Evolutionary conservation across 2,329 filamentous ascomycete species (phyloP).

Genomic region (Cylindrodendrum hubeiense): DNA sequence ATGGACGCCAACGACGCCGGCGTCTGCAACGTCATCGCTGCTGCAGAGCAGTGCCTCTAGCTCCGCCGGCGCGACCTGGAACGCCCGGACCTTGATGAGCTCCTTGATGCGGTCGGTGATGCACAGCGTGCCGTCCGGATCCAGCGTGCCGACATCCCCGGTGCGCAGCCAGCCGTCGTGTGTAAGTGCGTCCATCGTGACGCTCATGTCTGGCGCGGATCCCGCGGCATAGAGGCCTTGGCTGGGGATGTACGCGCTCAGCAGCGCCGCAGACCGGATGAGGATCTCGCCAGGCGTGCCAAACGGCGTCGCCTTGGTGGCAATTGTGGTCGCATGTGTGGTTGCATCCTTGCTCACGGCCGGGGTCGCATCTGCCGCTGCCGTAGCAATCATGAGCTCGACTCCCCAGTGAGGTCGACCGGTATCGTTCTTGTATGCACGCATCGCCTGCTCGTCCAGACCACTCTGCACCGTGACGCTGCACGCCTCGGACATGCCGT

Average conservation of each 20-base stretch:
- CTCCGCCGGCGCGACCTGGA: slow-evolving; percentile 70
- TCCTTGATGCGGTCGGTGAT: slow-evolving; percentile 82
- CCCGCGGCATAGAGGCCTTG: slow-evolving; percentile 50
- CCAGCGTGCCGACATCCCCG: slow-evolving; percentile 75
- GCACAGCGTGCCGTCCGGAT: slow-evolving; percentile 67
- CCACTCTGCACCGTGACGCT: slow-evolving; percentile 73
- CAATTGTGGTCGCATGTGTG: slow-evolving; percentile 45
- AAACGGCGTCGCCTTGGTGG: slow-evolving; percentile 53
- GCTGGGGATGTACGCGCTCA: slow-evolving; percentile 77
- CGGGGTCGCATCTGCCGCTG: slow-evolving; percentile 47
- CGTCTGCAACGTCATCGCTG: slow-evolving; percentile 67
- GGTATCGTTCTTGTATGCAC: slow-evolving; percentile 69
- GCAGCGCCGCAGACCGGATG: slow-evolving; percentile 72
- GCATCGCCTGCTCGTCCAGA: slow-evolving; percentile 58
- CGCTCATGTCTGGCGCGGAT: slow-evolving; percentile 50
- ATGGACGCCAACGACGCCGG: slow-evolving; percentile 72
- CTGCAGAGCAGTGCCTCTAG: slow-evolving; percentile 53
- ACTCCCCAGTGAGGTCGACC: slow-evolving; percentile 75
- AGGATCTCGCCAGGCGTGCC: slow-evolving; percentile 73
- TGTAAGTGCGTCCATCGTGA: slow-evolving; percentile 54
- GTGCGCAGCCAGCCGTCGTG: slow-evolving; percentile 77
- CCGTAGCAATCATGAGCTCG: slow-evolving; percentile 73
- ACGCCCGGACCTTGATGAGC: slow-evolving; percentile 71
- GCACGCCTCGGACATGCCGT: slow-evolving; percentile 81
- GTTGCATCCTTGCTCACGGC: slow-evolving; percentile 45